A percentile compares a stretch with the other conserved stretches of the same genome.
These are phyloP conservation scores for Phellinidium pouzarii DNA, from an alignment of 1,284 basidiomycete genomes.

Conservation along the genomic window DNA sequence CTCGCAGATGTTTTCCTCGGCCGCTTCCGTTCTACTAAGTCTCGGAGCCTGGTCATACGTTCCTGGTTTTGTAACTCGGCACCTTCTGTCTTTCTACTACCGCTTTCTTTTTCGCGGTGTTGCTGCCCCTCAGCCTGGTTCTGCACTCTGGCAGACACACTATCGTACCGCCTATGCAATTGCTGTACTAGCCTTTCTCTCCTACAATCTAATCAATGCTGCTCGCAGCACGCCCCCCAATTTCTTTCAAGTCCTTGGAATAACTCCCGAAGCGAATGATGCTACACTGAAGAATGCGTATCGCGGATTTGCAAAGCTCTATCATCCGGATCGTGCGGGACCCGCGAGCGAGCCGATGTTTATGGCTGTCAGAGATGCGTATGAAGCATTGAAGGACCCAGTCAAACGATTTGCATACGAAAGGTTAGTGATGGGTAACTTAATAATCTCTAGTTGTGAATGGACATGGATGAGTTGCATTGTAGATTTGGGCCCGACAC, in stretches of 20 bases:
- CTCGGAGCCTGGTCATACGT: slow-evolving; percentile 40
- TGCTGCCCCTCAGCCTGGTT: slow-evolving; percentile 35
- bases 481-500: slow-evolving; percentile 73
- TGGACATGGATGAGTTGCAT: slow-evolving; percentile 9
- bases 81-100: slow-evolving; percentile 36
- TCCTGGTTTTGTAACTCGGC: slow-evolving; percentile 36
- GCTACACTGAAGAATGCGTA: slow-evolving; percentile 65
- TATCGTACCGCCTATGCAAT: slow-evolving; percentile 59
- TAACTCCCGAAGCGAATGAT: slow-evolving; percentile 55
- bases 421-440: slow-evolving; percentile 37
- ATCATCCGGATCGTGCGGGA: slow-evolving; percentile 79
- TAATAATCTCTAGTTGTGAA: neutral
- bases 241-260: slow-evolving; percentile 71
- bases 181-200: slow-evolving; percentile 64
- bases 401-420: slow-evolving; percentile 83
- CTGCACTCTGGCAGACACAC: slow-evolving; percentile 42
- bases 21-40: slow-evolving; percentile 27
- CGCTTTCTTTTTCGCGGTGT: slow-evolving; percentile 27
- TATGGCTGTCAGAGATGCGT: slow-evolving; percentile 68
- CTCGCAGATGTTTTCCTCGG: slow-evolving; percentile 25
- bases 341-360: slow-evolving; percentile 59
- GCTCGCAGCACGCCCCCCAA: slow-evolving; percentile 53
- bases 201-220: slow-evolving; percentile 56
- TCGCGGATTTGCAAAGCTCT: slow-evolving; percentile 61
- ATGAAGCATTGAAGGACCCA: slow-evolving; percentile 76